Percentiles rank a stretch among this genome's conserved stretches.
These are phyloP conservation scores for Sanghuangporus sanghuang DNA, from an alignment of 1,284 basidiomycete genomes.

Conservation along the genomic window DNA sequence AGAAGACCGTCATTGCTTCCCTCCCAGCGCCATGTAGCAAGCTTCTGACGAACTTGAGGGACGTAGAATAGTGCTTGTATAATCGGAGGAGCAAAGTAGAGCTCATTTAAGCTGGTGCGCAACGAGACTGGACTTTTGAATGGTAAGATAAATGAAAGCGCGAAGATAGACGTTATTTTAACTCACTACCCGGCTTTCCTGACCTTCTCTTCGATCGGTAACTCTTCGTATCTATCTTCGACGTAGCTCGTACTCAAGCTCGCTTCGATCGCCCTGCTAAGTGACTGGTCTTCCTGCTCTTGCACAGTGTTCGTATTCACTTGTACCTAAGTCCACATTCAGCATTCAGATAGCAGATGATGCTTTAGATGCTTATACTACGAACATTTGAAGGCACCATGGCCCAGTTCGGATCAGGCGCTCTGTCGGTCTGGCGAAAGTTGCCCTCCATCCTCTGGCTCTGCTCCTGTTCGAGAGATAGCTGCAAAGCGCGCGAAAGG, in stretches of 20 bases:
- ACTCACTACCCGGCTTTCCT: constrained; percentile 57
- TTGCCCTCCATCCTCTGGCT: constrained; percentile 27
- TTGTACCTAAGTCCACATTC: constrained; percentile 21
- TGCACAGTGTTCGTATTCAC: constrained; percentile 29
- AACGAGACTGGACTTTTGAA: constrained; percentile 54
- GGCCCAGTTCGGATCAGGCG: constrained; percentile 61
- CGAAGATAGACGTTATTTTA: constrained; percentile 1
- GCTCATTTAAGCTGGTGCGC: constrained; percentile 45
- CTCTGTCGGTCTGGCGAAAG: constrained; percentile 54
- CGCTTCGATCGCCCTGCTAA: constrained; percentile 63
- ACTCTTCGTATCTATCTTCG: constrained; percentile 26
- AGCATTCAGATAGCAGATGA: constrained; percentile 24
- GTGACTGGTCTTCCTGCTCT: constrained; percentile 47
- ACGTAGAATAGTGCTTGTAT: constrained; percentile 61
- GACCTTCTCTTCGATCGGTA: constrained; percentile 43
- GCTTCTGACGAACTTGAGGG: constrained; percentile 54
- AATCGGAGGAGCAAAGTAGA: constrained; percentile 55
- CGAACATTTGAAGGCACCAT: constrained; percentile 61
- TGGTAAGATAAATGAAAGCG: constrained; percentile 6
- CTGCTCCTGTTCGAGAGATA: constrained; percentile 39
- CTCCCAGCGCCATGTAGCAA: constrained; percentile 41
- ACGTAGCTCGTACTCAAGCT: constrained; percentile 40
- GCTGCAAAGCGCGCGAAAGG: constrained; percentile 44
- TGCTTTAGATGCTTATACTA: constrained; percentile 14
- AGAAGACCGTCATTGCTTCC: not conserved